Conservation (phyloP, 1,284 basidiomycete genomes). For the Stygiomarasmius scandens region DNA sequence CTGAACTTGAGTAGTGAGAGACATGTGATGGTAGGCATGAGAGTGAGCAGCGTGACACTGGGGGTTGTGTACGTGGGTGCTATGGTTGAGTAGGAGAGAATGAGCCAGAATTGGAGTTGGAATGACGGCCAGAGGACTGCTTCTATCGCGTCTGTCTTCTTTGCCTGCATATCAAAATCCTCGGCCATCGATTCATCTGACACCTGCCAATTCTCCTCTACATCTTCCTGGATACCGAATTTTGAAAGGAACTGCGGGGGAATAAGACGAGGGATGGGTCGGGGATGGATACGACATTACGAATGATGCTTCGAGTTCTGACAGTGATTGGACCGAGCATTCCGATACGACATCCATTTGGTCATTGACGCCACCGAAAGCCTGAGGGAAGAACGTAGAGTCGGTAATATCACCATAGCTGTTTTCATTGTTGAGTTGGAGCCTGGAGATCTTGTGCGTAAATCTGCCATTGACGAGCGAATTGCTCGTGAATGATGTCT, state of each 20-base stretch:
- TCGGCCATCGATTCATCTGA: too few species aligned
- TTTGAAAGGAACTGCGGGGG: too few species aligned
- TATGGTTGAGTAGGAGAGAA: conserved; percentile 45
- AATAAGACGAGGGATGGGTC: too few species aligned
- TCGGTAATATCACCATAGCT: conserved; percentile 64
- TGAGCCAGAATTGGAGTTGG: conserved; percentile 42
- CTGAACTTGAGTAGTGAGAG: conserved; percentile 45
- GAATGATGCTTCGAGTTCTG: too few species aligned
- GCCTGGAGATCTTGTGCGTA: conserved; percentile 75
- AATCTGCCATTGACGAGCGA: conserved; percentile 73
- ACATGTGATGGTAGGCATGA: conserved; percentile 46
- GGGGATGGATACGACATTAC: too few species aligned
- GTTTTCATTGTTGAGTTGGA: conserved; percentile 77
- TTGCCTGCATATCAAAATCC: too few species aligned
- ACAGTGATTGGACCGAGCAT: too few species aligned
- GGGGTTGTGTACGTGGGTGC: conserved; percentile 54
- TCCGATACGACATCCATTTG: too few species aligned
- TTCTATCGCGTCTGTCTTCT: too few species aligned
- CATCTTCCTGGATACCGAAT: too few species aligned
- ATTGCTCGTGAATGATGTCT: conserved; percentile 62
- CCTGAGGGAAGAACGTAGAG: conserved; percentile 73
- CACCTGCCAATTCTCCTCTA: too few species aligned
- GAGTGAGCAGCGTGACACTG: conserved; percentile 54
- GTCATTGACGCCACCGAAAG: too few species aligned
- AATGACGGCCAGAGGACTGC: conserved; percentile 52